phyloP scores from a whole-genome alignment of 2,329 filamentous ascomycete genomes.

The Elsinoe ampelina region DNA sequence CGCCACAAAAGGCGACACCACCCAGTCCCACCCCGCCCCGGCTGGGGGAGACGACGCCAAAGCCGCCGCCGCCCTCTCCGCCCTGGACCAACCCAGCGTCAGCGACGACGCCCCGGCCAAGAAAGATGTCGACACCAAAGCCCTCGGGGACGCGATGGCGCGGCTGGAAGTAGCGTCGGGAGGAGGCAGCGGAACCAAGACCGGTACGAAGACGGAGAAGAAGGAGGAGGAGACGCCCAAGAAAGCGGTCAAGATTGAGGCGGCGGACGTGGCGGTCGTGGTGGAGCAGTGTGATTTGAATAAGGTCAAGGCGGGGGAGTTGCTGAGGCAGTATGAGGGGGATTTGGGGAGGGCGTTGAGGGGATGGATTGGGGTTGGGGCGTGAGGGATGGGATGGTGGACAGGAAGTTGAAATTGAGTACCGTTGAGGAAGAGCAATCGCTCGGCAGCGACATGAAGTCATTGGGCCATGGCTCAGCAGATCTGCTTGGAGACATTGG shows the following conservation, averaged over 20 bases:
- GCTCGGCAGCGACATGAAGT: no score
- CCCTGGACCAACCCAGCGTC: constrained; percentile 50
- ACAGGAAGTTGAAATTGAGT: not conserved
- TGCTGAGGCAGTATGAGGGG: constrained; percentile 63
- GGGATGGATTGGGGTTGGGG: constrained; percentile 8
- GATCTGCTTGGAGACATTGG: no score
- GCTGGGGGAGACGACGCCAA: constrained; percentile 61
- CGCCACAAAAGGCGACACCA: constrained; percentile 51
- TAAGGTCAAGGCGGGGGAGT: constrained; percentile 63
- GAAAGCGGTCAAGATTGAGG: constrained; percentile 59
- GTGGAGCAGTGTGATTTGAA: constrained; percentile 64
- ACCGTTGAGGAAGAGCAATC: no score
- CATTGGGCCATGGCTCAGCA: no score
- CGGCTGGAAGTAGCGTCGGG: constrained; percentile 41
- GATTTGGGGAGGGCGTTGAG: constrained; percentile 29
- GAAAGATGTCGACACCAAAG: constrained; percentile 58
- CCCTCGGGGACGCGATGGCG: constrained; percentile 63
- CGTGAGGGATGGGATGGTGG: not conserved
- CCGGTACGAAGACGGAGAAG: constrained; percentile 14
- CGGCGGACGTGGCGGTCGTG: constrained; percentile 59
- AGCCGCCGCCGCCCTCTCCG: constrained; percentile 62
- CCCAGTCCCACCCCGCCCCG: constrained; percentile 42
- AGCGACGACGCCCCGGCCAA: constrained; percentile 41
- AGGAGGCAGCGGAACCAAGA: constrained; percentile 30
- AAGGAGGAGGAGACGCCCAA: constrained; percentile 26